These are phyloP conservation scores for Neopestalotiopsis rosae DNA, from an alignment of 2,329 filamentous ascomycete species.

Conservation along the genomic window DNA sequence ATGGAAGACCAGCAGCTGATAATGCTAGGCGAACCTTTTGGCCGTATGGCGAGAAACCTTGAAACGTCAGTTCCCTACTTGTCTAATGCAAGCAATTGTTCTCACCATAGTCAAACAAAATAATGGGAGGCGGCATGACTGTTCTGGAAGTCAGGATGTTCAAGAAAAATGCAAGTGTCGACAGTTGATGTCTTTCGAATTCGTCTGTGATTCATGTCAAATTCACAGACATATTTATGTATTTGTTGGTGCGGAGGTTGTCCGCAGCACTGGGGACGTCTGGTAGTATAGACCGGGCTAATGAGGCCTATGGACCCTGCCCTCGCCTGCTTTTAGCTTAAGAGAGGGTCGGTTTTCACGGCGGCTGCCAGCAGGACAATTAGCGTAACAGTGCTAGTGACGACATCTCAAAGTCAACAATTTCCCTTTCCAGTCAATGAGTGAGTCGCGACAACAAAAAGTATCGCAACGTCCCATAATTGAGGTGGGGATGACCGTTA, in stretches of 20 bases:
- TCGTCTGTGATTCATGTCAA: background rate
- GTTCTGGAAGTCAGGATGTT: background rate
- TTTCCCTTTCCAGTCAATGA: background rate
- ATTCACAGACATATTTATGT: background rate
- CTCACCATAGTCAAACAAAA: background rate
- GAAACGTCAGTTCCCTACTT: background rate
- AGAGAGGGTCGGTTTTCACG: background rate
- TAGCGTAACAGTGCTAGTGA: background rate
- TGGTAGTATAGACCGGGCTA: background rate
- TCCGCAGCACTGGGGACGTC: background rate
- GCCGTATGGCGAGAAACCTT: background rate
- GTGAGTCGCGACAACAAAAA: background rate
- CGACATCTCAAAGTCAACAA: background rate
- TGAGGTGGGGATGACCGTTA: background rate
- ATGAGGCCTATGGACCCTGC: background rate
- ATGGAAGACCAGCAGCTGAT: background rate
- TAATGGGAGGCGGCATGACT: background rate
- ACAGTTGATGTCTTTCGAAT: accelerated
- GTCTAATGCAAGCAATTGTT: background rate
- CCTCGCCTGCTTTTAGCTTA: background rate
- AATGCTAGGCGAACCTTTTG: background rate
- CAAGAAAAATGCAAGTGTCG: background rate
- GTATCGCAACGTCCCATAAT: background rate
- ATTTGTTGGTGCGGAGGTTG: background rate
- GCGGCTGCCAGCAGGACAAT: background rate